These are phyloP conservation scores for Citropsis articulata DNA, from an alignment of 345 rosid genomes.

Conservation along the genomic window DNA sequence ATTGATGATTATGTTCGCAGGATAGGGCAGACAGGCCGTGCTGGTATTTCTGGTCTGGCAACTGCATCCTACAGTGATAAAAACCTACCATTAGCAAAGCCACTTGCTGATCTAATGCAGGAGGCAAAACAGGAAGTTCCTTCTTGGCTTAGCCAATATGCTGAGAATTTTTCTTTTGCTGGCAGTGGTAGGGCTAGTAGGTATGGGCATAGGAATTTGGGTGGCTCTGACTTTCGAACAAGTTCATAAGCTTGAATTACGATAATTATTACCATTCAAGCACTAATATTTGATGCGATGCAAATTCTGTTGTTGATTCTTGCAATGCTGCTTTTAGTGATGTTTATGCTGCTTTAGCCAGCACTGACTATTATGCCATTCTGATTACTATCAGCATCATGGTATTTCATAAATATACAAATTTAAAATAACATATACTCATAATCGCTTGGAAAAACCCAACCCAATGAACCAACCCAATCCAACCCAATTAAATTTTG, in stretches of 20 bases:
- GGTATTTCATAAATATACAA: too few relatives aligned
- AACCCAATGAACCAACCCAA: too few relatives aligned
- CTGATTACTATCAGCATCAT: too few relatives aligned
- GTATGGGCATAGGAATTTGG: conserved; percentile 29
- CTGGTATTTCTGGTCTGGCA: conserved; percentile 48
- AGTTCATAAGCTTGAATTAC: conserved; percentile 14
- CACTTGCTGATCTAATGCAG: conserved; percentile 39
- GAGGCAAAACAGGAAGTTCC: conserved; percentile 53
- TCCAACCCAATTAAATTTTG: too few relatives aligned
- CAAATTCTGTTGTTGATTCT: background rate
- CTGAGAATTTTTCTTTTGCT: conserved; percentile 23
- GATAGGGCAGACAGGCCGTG: conserved; percentile 59
- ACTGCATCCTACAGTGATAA: conserved; percentile 52
- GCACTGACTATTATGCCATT: background rate
- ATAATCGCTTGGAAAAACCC: too few relatives aligned
- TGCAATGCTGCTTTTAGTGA: background rate
- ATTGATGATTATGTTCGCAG: conserved; percentile 56
- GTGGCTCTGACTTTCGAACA: conserved; percentile 45
- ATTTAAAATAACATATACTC: too few relatives aligned
- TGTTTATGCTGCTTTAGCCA: background rate
- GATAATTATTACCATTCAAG: conserved; percentile 14
- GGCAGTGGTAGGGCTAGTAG: conserved; percentile 6
- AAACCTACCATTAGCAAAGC: conserved; percentile 37
- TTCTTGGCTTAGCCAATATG: conserved; percentile 37
- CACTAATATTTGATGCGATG: conserved; percentile 1